Evolutionary conservation across 805 yeast genomes (phyloP).

Genomic region (Candida chilensis): DNA sequence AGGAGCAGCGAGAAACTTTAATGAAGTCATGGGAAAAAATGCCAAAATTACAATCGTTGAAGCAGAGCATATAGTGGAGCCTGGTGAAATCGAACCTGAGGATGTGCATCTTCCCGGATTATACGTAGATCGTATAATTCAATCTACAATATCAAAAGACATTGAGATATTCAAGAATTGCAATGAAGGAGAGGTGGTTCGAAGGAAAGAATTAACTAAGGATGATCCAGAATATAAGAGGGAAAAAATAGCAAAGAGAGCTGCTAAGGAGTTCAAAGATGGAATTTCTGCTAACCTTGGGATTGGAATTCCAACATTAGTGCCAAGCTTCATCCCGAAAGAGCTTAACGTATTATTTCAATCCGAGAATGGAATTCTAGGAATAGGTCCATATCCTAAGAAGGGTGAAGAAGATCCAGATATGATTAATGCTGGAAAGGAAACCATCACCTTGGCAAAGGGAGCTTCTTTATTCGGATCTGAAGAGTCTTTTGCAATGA

Average conservation of each 20-base stretch:
- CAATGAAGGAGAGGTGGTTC: constrained; percentile 3
- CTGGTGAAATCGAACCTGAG: constrained; percentile 32
- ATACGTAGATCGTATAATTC: constrained; percentile 28
- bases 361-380: constrained; percentile 40
- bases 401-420: constrained; percentile 37
- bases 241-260: constrained; percentile 28
- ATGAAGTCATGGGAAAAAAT: constrained; percentile 32
- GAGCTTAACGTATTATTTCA: constrained; percentile 29
- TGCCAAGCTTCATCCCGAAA: constrained; percentile 27
- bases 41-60: constrained; percentile 38
- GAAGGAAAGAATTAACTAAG: constrained; percentile 2
- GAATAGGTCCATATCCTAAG: constrained; percentile 36
- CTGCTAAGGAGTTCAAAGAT: constrained; percentile 33
- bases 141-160: constrained; percentile 30
- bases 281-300: constrained; percentile 38
- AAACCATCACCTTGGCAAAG: constrained; percentile 32
- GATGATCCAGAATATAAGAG: constrained; percentile 12
- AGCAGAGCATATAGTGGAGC: constrained; percentile 39
- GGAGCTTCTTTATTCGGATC: constrained; percentile 43
- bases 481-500: constrained; percentile 42
- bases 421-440: constrained; percentile 42
- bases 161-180: constrained; percentile 24
- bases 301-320: constrained; percentile 42
- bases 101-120: constrained; percentile 38
- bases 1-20: constrained; percentile 38